phyloP scores from a whole-genome alignment of 2,329 filamentous ascomycete species.

The Fusarium clavum region DNA sequence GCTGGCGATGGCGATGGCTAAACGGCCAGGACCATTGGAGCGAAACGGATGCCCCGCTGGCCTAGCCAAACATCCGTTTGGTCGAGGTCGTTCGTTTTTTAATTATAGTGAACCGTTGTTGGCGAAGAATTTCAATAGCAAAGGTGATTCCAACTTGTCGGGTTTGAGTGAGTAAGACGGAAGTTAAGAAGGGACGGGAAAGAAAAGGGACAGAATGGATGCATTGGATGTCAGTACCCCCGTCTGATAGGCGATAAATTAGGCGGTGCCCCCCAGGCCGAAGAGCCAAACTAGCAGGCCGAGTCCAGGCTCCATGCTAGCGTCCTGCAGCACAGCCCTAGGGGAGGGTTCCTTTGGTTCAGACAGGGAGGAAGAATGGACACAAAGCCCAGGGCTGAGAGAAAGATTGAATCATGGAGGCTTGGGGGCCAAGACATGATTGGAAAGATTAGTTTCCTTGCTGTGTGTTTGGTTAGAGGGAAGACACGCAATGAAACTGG shows the following conservation, averaged over 20 bases:
- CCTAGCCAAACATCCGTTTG: conserved; percentile 11
- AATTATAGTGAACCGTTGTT: background rate
- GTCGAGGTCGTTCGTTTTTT: background rate
- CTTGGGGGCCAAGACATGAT: conserved; percentile 27
- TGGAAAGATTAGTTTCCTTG: conserved; percentile 9
- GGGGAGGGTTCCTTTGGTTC: conserved; percentile 13
- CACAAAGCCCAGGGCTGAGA: conserved; percentile 22
- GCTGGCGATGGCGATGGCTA: conserved; percentile 35
- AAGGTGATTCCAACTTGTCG: background rate
- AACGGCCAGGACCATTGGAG: conserved; percentile 40
- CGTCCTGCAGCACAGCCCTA: conserved; percentile 43
- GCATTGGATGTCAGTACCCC: conserved; percentile 42
- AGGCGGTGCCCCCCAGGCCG: conserved; percentile 16
- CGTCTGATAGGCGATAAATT: conserved; percentile 42
- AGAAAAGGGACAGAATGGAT: conserved; percentile 27
- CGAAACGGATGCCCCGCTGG: conserved; percentile 18
- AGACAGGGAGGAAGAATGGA: conserved; percentile 20
- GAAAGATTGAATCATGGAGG: conserved; percentile 19
- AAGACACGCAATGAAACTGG: background rate
- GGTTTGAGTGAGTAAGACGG: background rate
- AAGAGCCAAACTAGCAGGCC: conserved; percentile 29
- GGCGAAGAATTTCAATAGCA: background rate
- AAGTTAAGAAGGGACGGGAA: conserved; percentile 12
- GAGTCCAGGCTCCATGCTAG: conserved; percentile 30
- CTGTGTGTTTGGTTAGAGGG: background rate